Percentiles rank a stretch among this genome's conserved stretches.
These are phyloP conservation scores for Colletotrichum incanum DNA, from an alignment of 2,329 filamentous ascomycete species.

Conservation along the genomic window DNA sequence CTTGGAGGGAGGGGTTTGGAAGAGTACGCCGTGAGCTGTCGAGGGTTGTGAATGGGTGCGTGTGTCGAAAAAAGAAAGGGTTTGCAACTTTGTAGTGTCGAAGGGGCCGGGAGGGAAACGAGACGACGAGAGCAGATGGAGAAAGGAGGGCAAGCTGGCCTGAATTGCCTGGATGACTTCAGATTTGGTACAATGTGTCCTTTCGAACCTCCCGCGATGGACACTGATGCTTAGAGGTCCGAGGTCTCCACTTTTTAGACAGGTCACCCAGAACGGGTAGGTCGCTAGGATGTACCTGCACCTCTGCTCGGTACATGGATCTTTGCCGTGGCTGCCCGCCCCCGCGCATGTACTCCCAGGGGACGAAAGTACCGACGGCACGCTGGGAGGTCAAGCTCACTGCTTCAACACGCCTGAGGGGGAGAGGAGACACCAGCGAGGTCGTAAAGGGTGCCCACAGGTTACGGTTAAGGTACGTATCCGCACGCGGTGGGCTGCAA, in stretches of 20 bases:
- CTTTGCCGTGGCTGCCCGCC: conserved; percentile 5
- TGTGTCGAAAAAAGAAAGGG: conserved; percentile 15
- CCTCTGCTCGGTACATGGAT: conserved; percentile 1
- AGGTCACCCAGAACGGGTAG: conserved; percentile 40
- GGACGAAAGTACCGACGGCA: conserved; percentile 26
- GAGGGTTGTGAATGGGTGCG: conserved; percentile 9
- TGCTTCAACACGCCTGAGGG: neutral
- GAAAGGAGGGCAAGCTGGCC: conserved; percentile 39
- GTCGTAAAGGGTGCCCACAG: conserved; percentile 3
- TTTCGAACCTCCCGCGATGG: conserved; percentile 42
- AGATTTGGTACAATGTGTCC: conserved; percentile 43
- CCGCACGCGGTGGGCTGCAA: conserved; percentile 38
- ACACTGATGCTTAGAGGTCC: conserved; percentile 34
- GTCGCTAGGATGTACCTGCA: conserved; percentile 35
- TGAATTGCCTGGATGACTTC: conserved; percentile 41
- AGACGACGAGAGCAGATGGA: conserved; percentile 2
- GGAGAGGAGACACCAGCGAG: neutral
- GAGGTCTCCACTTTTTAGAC: conserved; percentile 42
- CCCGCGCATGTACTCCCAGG: conserved; percentile 18
- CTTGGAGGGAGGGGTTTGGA: conserved; percentile 11
- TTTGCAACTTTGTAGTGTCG: conserved; percentile 26
- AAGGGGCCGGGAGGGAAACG: conserved; percentile 3
- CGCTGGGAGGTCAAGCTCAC: neutral
- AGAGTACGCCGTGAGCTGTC: conserved; percentile 19
- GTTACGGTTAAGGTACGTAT: conserved; percentile 39